Evolutionary conservation across 2,329 filamentous ascomycete species (phyloP).

Genomic region (Escovopsis sp.): DNA sequence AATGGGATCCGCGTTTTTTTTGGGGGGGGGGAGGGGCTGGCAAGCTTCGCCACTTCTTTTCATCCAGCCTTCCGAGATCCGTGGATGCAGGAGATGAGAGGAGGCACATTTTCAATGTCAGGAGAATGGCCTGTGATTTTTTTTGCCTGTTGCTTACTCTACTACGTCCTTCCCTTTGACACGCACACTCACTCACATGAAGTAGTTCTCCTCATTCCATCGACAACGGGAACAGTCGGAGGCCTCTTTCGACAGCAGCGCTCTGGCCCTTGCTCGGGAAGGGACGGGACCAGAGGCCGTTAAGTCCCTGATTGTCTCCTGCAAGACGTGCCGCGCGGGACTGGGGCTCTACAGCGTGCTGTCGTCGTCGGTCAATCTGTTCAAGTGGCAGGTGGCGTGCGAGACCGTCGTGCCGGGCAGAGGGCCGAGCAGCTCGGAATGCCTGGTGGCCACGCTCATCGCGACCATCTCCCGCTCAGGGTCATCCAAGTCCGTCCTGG

Average conservation of each 20-base stretch:
- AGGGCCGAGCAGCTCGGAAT: slow-evolving; percentile 30
- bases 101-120: slow-evolving; percentile 28
- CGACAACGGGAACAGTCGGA: slow-evolving; percentile 6
- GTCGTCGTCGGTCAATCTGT: slow-evolving; percentile 32
- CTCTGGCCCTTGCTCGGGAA: slow-evolving; percentile 13
- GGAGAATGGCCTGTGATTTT: background rate
- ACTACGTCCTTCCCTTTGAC: background rate
- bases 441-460: slow-evolving; percentile 36
- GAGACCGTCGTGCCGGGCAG: slow-evolving; percentile 12
- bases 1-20: slow-evolving; percentile 28
- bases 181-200: slow-evolving; percentile 10
- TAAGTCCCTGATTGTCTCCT: slow-evolving; percentile 27
- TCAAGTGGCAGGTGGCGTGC: slow-evolving; percentile 43
- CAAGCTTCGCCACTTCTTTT: slow-evolving; percentile 24
- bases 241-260: slow-evolving; percentile 16
- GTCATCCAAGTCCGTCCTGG: slow-evolving; percentile 40
- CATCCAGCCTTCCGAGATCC: slow-evolving; percentile 32
- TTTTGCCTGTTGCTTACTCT: background rate
- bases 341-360: slow-evolving; percentile 34
- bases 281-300: slow-evolving; percentile 2
- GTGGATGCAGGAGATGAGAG: slow-evolving; percentile 33
- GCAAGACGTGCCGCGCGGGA: slow-evolving; percentile 28
- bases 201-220: slow-evolving; percentile 24
- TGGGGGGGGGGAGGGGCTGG: slow-evolving; percentile 7
- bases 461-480: slow-evolving; percentile 41